Base-by-base conservation (phyloP, 2,329 filamentous ascomycete genomes). In the Talaromyces pinophilus region DNA sequence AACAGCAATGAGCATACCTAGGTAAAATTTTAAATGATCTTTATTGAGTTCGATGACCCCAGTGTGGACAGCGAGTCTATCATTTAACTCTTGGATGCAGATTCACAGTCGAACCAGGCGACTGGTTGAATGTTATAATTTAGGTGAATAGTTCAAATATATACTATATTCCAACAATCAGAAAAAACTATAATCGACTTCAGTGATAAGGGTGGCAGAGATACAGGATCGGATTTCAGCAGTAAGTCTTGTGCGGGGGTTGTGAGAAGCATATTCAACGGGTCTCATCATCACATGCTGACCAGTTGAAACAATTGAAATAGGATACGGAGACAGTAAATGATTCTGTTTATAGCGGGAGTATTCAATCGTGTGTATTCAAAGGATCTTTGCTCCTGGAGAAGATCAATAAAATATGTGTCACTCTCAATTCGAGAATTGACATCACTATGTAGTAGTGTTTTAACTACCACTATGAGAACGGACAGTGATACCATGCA, bases 401-500 rank as follows among this genome's bases (percentile, higher is more conserved):
- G 13, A 4, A 13, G 10, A 28, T 50, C 46, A 50, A 28, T 50
- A 50, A 50, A 13, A 25, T 17, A 25, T 28, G 22, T 6, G 13
- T 50, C 5, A 50, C 46, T 30, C 25, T 30, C n/a, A 17, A n/a
- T 33, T 35, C 63, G 59, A 28, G 59, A 63, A 48, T 33, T 61
- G 60, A 66, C 64, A 22, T 66, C 64, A 22, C 64, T 66, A 35
- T 25, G 50, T 13, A 57, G 48, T 11, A 63, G 38, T 52, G 28
- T 63, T 22, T n/a, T 64, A 63, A 72, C 55, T 73, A 68, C 44
- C 66, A 69, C 35, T 63, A 68, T 50, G 71, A 72, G 59, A 72
- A 74, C 52, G 73, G 73, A 25, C 68, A 72, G 10, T 67, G 70
- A 33, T 74, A 74, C 46, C 70, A 73, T 65, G 69, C 71, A 15